Base-by-base conservation (phyloP, 345 rosid species). In the Syzygium jambos region DNA sequence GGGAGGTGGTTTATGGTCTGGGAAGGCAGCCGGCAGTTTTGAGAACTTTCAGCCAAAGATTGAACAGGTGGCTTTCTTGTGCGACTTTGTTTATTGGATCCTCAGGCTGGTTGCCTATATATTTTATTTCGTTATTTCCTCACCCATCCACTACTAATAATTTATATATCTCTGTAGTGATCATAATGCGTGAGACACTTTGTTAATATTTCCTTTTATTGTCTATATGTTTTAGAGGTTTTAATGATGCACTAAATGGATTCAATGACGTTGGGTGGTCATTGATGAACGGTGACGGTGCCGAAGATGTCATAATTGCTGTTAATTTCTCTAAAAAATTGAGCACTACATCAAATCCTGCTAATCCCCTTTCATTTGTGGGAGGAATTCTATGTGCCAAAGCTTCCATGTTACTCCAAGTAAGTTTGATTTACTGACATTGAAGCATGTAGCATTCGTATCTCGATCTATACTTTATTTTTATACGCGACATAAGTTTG, bases 311-410 rank as follows among this genome's bases (percentile, higher is more conserved):
- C 30, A 91, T 96, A n/a, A 92, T 98, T 89, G 92, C 98, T 11
- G 90, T 96, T 54, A 98, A 95, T 91, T 94, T 97, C 29, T 94
- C 96, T 15, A 98, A 95, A 91, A 93, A 90, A 89, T 91, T 96
- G 89, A 91, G 85, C 77, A 85, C 91, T 54, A 17, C 90, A 38
- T 87, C 93, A 11, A 92, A 89, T 88, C 90, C 93, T 85, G 92
- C 94, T 87, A 92, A 91, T 90, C 90, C 99, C 46, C 90, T 95
- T 53, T 88, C 98, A 6, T 92, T 93, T 85, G 90, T 98, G 56
- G 99, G 99, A 85, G 99, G 99, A 7, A 93, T 96, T 63, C 96
- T 98, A 38, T 98, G 99, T 91, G 99, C 99, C n/a, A 98, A 96
- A 90, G 99, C 99, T 65, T 98, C 99, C n/a, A 96, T 98, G 99